phyloP scores from a whole-genome alignment of 306 rosid species.

The Betula pendula region DNA sequence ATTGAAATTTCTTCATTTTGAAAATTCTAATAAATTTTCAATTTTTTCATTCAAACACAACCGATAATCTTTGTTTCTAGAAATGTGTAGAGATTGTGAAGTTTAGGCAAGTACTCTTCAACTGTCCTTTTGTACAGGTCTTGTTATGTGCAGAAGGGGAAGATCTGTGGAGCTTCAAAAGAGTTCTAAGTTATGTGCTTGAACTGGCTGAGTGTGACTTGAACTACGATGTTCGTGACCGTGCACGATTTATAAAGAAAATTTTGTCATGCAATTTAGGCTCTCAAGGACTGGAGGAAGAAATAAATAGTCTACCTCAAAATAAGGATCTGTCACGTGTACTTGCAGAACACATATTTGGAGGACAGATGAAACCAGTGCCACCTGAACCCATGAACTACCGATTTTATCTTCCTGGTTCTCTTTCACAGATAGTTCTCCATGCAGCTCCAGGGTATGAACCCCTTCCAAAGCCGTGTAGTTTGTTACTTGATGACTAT shows the following conservation, averaged over 20 bases:
- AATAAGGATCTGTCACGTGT: slow-evolving; percentile 44
- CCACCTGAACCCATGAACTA: slow-evolving; percentile 56
- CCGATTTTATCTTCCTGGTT: slow-evolving; percentile 93
- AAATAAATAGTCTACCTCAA: slow-evolving; percentile 30
- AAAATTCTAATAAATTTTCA: too few species aligned
- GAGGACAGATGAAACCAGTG: slow-evolving; percentile 47
- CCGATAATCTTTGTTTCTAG: too few species aligned
- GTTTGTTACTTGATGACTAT: slow-evolving; percentile 44
- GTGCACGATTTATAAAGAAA: slow-evolving; percentile 64
- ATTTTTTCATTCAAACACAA: too few species aligned
- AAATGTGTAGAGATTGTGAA: too few species aligned
- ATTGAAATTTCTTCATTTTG: background rate
- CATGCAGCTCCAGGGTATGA: slow-evolving; percentile 99
- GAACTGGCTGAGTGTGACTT: slow-evolving; percentile 81
- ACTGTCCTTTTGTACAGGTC: slow-evolving; percentile 55
- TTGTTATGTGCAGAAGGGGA: slow-evolving; percentile 52
- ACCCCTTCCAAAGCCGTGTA: slow-evolving; percentile 94
- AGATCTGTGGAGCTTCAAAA: slow-evolving; percentile 47
- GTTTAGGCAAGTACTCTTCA: background rate
- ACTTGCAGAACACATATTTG: slow-evolving; percentile 63
- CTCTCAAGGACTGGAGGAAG: slow-evolving; percentile 43
- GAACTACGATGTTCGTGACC: slow-evolving; percentile 87
- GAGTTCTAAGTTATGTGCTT: slow-evolving; percentile 61
- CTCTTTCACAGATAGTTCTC: slow-evolving; percentile 89
- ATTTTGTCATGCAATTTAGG: slow-evolving; percentile 55